These are phyloP conservation scores for Colletotrichum karsti DNA, from an alignment of 2,329 filamentous ascomycete species.

Conservation along the genomic window DNA sequence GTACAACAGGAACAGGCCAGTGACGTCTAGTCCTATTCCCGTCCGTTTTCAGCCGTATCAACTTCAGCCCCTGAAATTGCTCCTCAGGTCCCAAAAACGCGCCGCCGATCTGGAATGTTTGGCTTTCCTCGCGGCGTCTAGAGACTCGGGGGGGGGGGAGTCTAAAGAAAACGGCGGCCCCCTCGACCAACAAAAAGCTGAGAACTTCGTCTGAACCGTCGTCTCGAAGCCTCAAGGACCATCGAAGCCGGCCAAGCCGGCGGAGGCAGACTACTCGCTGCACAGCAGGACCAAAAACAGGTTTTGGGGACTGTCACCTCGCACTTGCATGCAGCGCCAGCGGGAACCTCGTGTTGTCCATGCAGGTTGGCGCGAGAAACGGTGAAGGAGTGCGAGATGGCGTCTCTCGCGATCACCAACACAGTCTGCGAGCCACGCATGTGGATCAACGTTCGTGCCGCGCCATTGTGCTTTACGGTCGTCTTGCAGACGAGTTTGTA, in stretches of 20 bases:
- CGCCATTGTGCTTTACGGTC: background rate
- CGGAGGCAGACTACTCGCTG: constrained; percentile 16
- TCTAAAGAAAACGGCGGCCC: background rate
- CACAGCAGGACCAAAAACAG: constrained; percentile 22
- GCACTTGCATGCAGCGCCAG: constrained; percentile 28
- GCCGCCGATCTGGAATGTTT: background rate
- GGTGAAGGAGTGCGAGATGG: constrained; percentile 15
- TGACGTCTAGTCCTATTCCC: background rate
- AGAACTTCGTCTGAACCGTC: constrained; percentile 16
- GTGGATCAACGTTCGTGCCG: background rate
- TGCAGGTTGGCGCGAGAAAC: constrained; percentile 23
- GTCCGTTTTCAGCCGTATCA: constrained; percentile 2
- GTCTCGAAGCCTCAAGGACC: background rate
- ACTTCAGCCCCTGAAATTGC: background rate
- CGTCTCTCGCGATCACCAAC: background rate
- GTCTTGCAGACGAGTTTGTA: background rate
- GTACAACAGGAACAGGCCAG: background rate
- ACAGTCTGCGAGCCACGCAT: background rate
- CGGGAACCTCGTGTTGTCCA: constrained; percentile 22
- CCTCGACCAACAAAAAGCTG: background rate
- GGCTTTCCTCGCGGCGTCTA: background rate
- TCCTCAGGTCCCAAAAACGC: background rate
- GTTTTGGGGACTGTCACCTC: constrained; percentile 29
- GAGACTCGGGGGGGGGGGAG: background rate
- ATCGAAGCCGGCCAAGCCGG: constrained; percentile 27